Evolutionary conservation across 495 filamentous ascomycete genomes (phyloP), one percentile per base, ranked within the genome.

Genomic region (Entonaema liquescens): DNA sequence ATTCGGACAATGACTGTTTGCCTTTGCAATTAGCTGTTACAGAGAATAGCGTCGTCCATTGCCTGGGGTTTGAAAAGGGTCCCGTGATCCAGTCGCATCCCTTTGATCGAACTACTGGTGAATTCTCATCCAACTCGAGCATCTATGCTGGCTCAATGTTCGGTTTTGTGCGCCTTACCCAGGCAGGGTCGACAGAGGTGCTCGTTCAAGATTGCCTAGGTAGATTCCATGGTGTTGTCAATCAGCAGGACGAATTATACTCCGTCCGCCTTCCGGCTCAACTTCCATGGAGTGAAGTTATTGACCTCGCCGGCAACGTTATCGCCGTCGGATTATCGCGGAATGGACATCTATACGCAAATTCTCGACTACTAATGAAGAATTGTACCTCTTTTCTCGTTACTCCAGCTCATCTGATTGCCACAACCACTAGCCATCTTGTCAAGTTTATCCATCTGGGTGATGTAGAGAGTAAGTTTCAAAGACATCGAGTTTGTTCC

Each of bases 391-490:
- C 95, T 0, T 97, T 97, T 74, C 73, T 93, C 13, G 80, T 93
- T 35, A 97, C 94, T 0, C 80, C 88, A n/a, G 84, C 87, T 28
- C 94, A 97, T 83, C 81, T 99, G 17, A 88, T 98, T 53, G 94
- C 92, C 76, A 98, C 95, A 19, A 98, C 95, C 1, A 93, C 89
- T 54, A 91, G 93, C 65, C 94, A 98, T 78, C 83, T 97, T 15
- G 79, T 98, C 61, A 99, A 98, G 77, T 98, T 98, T 77, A 89
- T 97, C 17, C 95, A 99, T 79, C 75, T 98, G 53, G 85, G 85
- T 11, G 79, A 80, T 47, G 81, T 82, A n/a, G 81, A 92, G 74
- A 89, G 92, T 93, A 83, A 74, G 81, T 80, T 28, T 15, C 33
- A 40, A 52, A 23, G 13, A 36, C 40, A 13, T 9, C 60, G 7